Evolutionary conservation across 2,329 filamentous ascomycete species (phyloP), one percentile per base, ranked within the genome.

Genomic region (Magnaporthales sp.): DNA sequence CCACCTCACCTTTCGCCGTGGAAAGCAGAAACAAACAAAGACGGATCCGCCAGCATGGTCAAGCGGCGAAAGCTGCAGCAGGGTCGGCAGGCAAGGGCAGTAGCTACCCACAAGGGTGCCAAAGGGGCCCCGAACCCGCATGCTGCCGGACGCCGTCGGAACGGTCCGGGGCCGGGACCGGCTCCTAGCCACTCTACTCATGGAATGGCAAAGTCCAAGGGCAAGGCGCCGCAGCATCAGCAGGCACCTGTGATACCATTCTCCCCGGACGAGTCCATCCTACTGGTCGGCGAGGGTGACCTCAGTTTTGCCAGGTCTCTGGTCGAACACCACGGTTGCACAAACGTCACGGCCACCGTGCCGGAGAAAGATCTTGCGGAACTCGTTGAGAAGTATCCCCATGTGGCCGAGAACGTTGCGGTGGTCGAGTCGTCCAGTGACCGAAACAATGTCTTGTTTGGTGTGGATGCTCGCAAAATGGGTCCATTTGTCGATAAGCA

Each of bases 201-300:
- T n/a, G 22, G 31, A 64, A 24, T n/a, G 51, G 1, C 13, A 9
- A 29, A 26, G 31, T n/a, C 63, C 24, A 65, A 65, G 63, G n/a
- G n/a, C 24, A 65, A 65, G 51, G 26, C 54, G 63, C 19, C 27
- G 11, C 63, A 58, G 51, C 62, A 64, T 19, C 62, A 64, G 31
- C 38, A 56, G 27, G 15, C 27, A 24, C 86, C 82, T 27, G 84
- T 80, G 4, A 87, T 93, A 26, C 91, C 91, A 19, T 93, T 94
- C 76, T 76, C 81, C 27, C 79, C 84, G 54, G 86, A 84, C 71
- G 86, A 93, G 70, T 80, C 84, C 71, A 92, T 94, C 69, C 86
- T 95, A 7, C 84, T 94, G 2, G 79, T 94, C 65, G 91, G 91
- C 72, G 91, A 95, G 74, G 91, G 87, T 70, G 91, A 96, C 77